Percentiles rank a stretch among this genome's conserved stretches.
Conservation (phyloP, 345 rosid species). For the Physaria fendleri region DNA sequence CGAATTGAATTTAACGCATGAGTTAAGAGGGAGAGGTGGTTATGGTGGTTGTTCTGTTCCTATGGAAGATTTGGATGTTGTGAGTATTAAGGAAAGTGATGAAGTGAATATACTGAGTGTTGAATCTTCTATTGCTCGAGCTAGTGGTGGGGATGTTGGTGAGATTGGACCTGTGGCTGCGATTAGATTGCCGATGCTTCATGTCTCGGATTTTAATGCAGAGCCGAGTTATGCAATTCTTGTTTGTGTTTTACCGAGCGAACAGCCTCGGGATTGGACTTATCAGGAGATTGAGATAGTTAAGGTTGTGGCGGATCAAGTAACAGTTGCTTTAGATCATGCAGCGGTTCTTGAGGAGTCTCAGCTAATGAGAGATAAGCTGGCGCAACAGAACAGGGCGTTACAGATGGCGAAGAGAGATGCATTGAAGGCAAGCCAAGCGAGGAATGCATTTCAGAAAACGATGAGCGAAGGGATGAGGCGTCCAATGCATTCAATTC, state of each 20-base stretch:
- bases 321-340: conserved; percentile 93
- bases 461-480: conserved; percentile 93
- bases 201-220: conserved; percentile 70
- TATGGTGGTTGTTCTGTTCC: conserved; percentile 40
- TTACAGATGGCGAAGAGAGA: conserved; percentile 60
- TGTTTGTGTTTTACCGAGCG: conserved; percentile 76
- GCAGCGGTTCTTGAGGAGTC: conserved; percentile 97
- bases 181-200: conserved; percentile 95
- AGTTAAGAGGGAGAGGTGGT: conserved; percentile 37
- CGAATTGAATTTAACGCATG: conserved; percentile 71
- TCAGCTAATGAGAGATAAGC: conserved; percentile 83
- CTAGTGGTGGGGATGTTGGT: conserved; percentile 48
- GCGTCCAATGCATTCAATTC: conserved; percentile 82
- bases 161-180: conserved; percentile 78
- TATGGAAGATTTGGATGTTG: conserved; percentile 62
- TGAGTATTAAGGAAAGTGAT: conserved; percentile 48
- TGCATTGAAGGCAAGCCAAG: conserved; percentile 86
- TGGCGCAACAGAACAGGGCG: conserved; percentile 80
- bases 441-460: conserved; percentile 73
- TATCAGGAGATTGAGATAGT: conserved; percentile 79
- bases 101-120: conserved; percentile 51
- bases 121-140: conserved; percentile 56
- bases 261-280: conserved; percentile 64
- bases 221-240: conserved; percentile 75
- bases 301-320: conserved; percentile 95